Conservation (phyloP, 306 rosid species). For the Abrus precatorius region DNA sequence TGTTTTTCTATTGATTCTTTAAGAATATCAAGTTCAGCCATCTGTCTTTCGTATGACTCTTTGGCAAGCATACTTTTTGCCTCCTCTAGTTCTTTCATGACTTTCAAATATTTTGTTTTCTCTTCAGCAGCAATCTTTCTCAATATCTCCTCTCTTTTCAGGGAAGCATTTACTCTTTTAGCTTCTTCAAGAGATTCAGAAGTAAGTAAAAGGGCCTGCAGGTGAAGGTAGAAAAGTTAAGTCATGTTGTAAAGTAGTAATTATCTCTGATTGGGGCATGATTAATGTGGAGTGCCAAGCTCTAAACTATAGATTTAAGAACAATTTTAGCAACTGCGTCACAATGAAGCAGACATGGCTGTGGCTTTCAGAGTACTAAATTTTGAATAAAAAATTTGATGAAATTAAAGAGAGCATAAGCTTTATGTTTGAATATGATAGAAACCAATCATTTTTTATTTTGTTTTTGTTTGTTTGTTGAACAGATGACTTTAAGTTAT, state of each 20-base stretch:
- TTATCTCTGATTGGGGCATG: slow-evolving; percentile 22
- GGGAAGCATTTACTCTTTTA: slow-evolving; percentile 69
- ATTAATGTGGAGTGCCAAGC: slow-evolving; percentile 34
- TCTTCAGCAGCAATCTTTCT: slow-evolving; percentile 86
- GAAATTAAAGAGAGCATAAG: slow-evolving; percentile 26
- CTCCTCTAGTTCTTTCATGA: slow-evolving; percentile 76
- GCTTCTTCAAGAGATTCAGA: slow-evolving; percentile 83
- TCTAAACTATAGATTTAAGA: slow-evolving; percentile 30
- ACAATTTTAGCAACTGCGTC: slow-evolving; percentile 27
- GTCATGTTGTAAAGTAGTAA: slow-evolving; percentile 32
- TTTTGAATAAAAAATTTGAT: not conserved
- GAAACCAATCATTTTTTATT: slow-evolving; percentile 4
- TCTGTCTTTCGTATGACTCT: slow-evolving; percentile 85
- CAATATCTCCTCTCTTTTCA: slow-evolving; percentile 71
- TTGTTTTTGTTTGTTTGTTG: not conserved
- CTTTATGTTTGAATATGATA: slow-evolving; percentile 19
- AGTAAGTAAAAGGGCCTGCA: slow-evolving; percentile 75
- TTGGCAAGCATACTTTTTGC: slow-evolving; percentile 71
- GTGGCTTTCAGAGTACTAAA: slow-evolving; percentile 21
- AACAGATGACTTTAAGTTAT: not conserved
- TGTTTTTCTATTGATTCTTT: slow-evolving; percentile 76
- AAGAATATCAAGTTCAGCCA: slow-evolving; percentile 77
- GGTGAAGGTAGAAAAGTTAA: slow-evolving; percentile 38
- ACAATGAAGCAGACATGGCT: slow-evolving; percentile 22
- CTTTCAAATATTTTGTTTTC: slow-evolving; percentile 76